These are phyloP conservation scores for Ceratocystis variospora DNA, from an alignment of 2,329 filamentous ascomycete species.

Conservation along the genomic window DNA sequence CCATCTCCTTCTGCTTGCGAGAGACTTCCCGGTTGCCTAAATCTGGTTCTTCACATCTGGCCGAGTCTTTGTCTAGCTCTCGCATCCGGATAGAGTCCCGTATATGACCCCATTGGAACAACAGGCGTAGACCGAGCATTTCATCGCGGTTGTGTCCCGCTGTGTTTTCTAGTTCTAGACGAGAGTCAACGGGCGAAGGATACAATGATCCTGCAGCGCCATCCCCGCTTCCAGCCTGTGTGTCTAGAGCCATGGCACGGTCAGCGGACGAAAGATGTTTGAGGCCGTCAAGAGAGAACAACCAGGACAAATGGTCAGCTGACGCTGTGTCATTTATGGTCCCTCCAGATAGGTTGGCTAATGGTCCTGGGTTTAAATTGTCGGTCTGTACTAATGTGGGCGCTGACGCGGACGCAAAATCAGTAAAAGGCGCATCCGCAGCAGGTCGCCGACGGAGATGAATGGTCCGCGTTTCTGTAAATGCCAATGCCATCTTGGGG, in stretches of 20 bases:
- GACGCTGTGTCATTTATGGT: conserved; percentile 10
- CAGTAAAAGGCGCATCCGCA: conserved; percentile 50
- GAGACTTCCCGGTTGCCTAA: conserved; percentile 21
- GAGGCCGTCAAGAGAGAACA: conserved; percentile 51
- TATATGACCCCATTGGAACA: conserved; percentile 40
- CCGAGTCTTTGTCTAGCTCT: conserved; percentile 19
- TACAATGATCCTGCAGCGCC: conserved; percentile 27
- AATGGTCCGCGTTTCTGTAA: conserved; percentile 57
- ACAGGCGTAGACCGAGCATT: conserved; percentile 36
- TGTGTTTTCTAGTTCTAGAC: conserved; percentile 49
- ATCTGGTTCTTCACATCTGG: conserved; percentile 22
- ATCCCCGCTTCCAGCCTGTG: conserved; percentile 35
- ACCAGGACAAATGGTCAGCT: conserved; percentile 52
- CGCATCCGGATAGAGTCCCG: not conserved
- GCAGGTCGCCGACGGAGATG: conserved; percentile 58
- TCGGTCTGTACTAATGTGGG: not conserved
- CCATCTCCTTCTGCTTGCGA: conserved; percentile 20
- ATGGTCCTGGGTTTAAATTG: not conserved
- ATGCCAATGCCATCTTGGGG: conserved; percentile 43
- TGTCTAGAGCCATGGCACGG: conserved; percentile 45
- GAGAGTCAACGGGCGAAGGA: conserved; percentile 47
- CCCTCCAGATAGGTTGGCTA: not conserved
- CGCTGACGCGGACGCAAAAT: not conserved
- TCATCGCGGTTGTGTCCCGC: conserved; percentile 29
- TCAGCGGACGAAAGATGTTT: conserved; percentile 49